A percentile compares a stretch with the other conserved stretches of the same genome.
Conservation (phyloP, 2,329 filamentous ascomycete genomes). For the Fusarium protoensiforme region DNA sequence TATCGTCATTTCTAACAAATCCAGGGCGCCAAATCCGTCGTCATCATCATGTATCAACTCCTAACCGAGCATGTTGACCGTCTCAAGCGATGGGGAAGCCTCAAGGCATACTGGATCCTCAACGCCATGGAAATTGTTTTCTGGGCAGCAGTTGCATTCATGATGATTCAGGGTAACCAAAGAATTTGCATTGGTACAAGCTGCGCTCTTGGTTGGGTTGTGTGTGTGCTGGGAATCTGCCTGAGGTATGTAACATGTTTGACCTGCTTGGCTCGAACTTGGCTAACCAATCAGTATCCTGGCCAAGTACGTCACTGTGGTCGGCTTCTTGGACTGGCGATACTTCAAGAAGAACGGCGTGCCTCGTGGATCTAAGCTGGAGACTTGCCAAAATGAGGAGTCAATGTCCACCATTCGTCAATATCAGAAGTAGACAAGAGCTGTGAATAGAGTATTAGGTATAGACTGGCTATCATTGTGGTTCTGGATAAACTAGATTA, state of each 20-base stretch:
- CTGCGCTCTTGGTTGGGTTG: conserved; percentile 19
- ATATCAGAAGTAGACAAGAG: neutral
- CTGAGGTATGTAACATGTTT: neutral
- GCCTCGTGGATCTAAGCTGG: neutral
- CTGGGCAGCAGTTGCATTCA: conserved; percentile 44
- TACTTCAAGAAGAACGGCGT: neutral
- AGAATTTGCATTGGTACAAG: conserved; percentile 9
- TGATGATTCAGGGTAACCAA: conserved; percentile 10
- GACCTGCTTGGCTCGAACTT: neutral
- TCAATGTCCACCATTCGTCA: neutral
- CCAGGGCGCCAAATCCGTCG: neutral
- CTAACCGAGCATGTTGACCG: conserved; percentile 48
- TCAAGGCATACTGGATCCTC: conserved; percentile 55
- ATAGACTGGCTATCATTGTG: neutral
- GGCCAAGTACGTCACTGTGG: neutral
- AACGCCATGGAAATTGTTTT: conserved; percentile 55
- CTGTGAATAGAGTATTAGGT: neutral
- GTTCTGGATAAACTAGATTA: neutral
- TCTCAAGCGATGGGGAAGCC: conserved; percentile 50
- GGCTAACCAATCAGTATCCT: neutral
- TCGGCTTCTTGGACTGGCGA: neutral
- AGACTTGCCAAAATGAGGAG: neutral
- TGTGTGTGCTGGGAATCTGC: neutral
- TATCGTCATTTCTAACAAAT: conserved; percentile 47
- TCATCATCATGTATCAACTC: conserved; percentile 48